Percentiles rank a stretch among this genome's conserved stretches.
These are phyloP conservation scores for Chenopodium album DNA, from an alignment of 148 eudicot species.

Conservation along the genomic window DNA sequence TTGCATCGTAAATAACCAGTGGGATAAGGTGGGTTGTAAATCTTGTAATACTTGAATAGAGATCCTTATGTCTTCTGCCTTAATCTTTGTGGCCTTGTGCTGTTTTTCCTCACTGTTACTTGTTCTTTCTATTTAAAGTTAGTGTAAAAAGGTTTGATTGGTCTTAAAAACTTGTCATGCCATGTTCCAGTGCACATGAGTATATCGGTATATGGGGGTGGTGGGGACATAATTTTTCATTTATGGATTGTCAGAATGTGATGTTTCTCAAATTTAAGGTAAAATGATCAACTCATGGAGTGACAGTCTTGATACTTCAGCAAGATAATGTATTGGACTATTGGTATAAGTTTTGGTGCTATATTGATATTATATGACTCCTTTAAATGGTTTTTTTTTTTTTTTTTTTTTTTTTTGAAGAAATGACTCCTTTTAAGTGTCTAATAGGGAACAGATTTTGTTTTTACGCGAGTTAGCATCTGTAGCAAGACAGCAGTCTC, in stretches of 20 bases:
- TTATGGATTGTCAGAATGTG: not conserved
- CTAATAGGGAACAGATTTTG: slow-evolving; percentile 54
- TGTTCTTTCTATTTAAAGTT: no score
- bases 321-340: not conserved
- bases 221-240: no score
- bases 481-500: slow-evolving; percentile 56
- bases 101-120: not conserved
- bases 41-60: no score
- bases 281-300: not conserved
- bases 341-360: not conserved
- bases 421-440: no score
- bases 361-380: not conserved
- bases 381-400: slow-evolving; percentile 22
- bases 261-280: not conserved
- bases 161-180: not conserved
- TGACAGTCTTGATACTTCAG: not conserved
- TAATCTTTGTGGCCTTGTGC: not conserved
- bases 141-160: not conserved
- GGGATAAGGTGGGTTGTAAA: not conserved
- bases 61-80: not conserved
- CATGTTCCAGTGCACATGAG: not conserved
- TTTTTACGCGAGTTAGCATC: slow-evolving; percentile 68
- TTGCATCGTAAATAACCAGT: not conserved
- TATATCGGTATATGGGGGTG: no score
- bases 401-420: slow-evolving; percentile 3